Evolutionary conservation across 257 asterid genomes (phyloP), one percentile per base, ranked within the genome.

Genomic region (Voacanga thouarsii): DNA sequence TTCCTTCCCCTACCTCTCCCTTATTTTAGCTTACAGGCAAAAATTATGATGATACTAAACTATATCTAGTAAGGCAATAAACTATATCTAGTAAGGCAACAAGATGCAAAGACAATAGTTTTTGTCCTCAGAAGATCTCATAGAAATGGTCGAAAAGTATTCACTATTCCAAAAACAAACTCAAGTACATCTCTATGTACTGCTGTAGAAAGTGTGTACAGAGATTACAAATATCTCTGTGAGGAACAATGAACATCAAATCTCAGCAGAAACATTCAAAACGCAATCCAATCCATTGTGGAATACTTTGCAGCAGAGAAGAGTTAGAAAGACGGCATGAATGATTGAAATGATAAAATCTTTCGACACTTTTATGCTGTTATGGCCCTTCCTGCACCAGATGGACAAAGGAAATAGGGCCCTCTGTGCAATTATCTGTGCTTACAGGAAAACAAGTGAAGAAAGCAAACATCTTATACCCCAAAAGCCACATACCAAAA

Each of bases 381-480:
- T 49, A 66, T 82, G 88, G 84, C 87, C 83, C 88, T 84, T 88
- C 81, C 83, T 80, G 60, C 79, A 75, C 85, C 81, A 80, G 85
- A 82, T 85, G 87, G 90, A 77, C 87, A 80, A 45, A 82, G 78
- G 79, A 84, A 59, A 63, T 72, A 77, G 70, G 83, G 86, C 82
- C 86, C 73, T 71, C 44, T 28, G 18, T 28, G 8, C 86, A 80
- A 72, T 83, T 80, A 86, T 80, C 85, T 79, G 79, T 82, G 82
- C 92, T 82, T 91, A 85, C 79, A 30, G 68, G 81, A 82, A 88
- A 85, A 55, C 30, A 45, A 59, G 65, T 6, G 53, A 44, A 26
- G 51, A 68, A 74, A 67, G 79, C 55, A 73, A 73, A 41, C 60
- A 51, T 72, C 69, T 63, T 74, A 71, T 23, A 21, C 49, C 2